Base-by-base conservation (phyloP, 176 grass and related monocot genomes). In the Otatea glauca region DNA sequence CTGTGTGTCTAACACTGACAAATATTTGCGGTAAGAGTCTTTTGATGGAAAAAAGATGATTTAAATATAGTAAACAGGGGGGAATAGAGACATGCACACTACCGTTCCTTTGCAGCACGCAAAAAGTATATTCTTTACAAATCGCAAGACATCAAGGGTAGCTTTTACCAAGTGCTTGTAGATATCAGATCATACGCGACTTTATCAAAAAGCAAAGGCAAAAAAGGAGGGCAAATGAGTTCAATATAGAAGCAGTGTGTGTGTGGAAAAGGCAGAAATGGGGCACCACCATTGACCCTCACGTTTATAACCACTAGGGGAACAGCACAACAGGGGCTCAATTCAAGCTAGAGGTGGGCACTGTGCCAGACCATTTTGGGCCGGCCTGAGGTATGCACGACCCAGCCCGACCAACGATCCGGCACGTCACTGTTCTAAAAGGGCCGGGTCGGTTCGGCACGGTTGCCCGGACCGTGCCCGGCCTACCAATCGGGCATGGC, bases 301-400 rank as follows among this genome's bases (percentile, higher is more conserved):
- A 73, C 67, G 74, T 12, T 44, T 86, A 68, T 72, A 90, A 80
- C 89, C 85, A 87, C 84, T 70, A 15, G 68, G 89, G 89, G 89
- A 83, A 84, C 89, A 90, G 67, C 73, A 49, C 68, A 65, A 87
- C 60, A 86, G 51, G 42, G 21, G 39, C 81, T 48, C 34, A 45
- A 72, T 15, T 64, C 27, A 64, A 25, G 87, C 75, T 44, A 60
- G 42, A n/a, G n/a, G n/a, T n/a, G n/a, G n/a, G n/a, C n/a, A n/a
- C n/a, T n/a, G n/a, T n/a, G n/a, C n/a, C n/a, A n/a, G n/a, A n/a
- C n/a, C n/a, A n/a, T n/a, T n/a, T n/a, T n/a, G n/a, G n/a, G n/a
- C n/a, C n/a, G n/a, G n/a, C n/a, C n/a, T n/a, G n/a, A n/a, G n/a
- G n/a, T n/a, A n/a, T n/a, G n/a, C n/a, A n/a, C n/a, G n/a, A n/a